Percentiles rank a stretch among this genome's conserved stretches.
phyloP scores from a whole-genome alignment of 2,329 filamentous ascomycete genomes.

The Penicillium aurantiogriseum region DNA sequence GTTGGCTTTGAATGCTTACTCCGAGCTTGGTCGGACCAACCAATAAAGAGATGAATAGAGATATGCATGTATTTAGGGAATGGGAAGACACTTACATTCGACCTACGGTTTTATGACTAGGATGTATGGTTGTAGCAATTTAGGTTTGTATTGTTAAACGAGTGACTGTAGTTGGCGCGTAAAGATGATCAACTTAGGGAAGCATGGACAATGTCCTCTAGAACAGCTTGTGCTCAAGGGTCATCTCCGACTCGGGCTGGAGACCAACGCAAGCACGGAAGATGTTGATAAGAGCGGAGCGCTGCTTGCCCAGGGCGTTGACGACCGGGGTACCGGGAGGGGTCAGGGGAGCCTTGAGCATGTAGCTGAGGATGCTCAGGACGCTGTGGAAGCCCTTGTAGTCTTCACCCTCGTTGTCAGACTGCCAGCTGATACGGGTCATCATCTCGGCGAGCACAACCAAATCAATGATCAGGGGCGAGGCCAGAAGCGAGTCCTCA shows the following conservation, averaged over 20 bases:
- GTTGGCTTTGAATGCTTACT: slow-evolving; percentile 67
- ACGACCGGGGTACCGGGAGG: slow-evolving; percentile 93
- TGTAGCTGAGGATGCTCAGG: slow-evolving; percentile 95
- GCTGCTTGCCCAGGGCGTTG: slow-evolving; percentile 95
- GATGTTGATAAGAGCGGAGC: slow-evolving; percentile 91
- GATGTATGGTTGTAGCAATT: neutral
- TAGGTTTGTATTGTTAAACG: slow-evolving; percentile 19
- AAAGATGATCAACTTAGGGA: neutral
- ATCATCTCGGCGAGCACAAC: slow-evolving; percentile 94
- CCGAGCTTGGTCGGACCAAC: slow-evolving; percentile 37
- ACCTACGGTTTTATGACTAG: neutral
- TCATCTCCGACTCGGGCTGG: slow-evolving; percentile 98
- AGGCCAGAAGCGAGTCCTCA: slow-evolving; percentile 94
- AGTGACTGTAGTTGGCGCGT: slow-evolving; percentile 29
- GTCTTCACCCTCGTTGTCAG: slow-evolving; percentile 59
- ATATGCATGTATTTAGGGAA: neutral
- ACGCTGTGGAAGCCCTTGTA: slow-evolving; percentile 97
- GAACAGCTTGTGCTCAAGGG: slow-evolving; percentile 96
- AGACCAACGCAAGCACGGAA: slow-evolving; percentile 96
- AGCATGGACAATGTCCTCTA: slow-evolving; percentile 36
- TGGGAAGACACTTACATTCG: neutral
- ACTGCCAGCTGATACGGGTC: slow-evolving; percentile 94
- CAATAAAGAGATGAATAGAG: slow-evolving; percentile 8
- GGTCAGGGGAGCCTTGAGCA: slow-evolving; percentile 92
- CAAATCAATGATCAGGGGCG: slow-evolving; percentile 94